Evolutionary conservation across 208 protist species (phyloP).

Genomic region (Leishmania mexicana): DNA sequence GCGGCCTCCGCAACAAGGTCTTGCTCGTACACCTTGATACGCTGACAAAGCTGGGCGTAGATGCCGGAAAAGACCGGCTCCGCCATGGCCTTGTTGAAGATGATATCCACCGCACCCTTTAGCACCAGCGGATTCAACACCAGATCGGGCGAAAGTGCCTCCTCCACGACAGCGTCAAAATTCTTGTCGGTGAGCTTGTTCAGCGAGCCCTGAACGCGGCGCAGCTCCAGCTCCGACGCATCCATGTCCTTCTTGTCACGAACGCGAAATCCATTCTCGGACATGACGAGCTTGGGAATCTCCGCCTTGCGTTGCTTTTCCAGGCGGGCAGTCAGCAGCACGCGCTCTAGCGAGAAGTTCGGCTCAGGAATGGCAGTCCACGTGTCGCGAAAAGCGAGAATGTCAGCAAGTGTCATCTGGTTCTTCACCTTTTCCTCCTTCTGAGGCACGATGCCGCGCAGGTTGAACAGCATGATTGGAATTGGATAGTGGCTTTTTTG

Average conservation of each 20-base stretch:
- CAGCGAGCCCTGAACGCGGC: conserved; percentile 74
- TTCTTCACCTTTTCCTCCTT: conserved; percentile 79
- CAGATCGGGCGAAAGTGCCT: conserved; percentile 69
- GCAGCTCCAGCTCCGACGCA: conserved; percentile 66
- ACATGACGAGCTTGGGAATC: conserved; percentile 77
- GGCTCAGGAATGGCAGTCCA: conserved; percentile 60
- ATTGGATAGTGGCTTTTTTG: background rate
- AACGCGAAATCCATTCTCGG: conserved; percentile 85
- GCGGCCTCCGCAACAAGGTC: conserved; percentile 53
- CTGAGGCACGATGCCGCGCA: conserved; percentile 45
- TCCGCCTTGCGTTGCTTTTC: conserved; percentile 69
- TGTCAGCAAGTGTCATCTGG: conserved; percentile 71
- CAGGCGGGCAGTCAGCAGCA: conserved; percentile 53
- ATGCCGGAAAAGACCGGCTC: conserved; percentile 89
- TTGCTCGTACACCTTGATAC: conserved; percentile 80
- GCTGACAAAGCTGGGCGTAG: conserved; percentile 80
- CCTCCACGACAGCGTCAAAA: conserved; percentile 69
- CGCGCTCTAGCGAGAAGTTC: conserved; percentile 75
- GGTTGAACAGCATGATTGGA: conserved; percentile 72
- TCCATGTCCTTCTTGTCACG: conserved; percentile 73
- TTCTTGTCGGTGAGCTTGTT: conserved; percentile 92
- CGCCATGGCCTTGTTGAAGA: conserved; percentile 87
- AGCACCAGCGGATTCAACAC: conserved; percentile 71
- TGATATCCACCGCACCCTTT: conserved; percentile 70
- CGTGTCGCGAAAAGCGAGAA: conserved; percentile 88